Conservation (phyloP, 2,329 filamentous ascomycete genomes). For the Colletotrichum plurivorum region DNA sequence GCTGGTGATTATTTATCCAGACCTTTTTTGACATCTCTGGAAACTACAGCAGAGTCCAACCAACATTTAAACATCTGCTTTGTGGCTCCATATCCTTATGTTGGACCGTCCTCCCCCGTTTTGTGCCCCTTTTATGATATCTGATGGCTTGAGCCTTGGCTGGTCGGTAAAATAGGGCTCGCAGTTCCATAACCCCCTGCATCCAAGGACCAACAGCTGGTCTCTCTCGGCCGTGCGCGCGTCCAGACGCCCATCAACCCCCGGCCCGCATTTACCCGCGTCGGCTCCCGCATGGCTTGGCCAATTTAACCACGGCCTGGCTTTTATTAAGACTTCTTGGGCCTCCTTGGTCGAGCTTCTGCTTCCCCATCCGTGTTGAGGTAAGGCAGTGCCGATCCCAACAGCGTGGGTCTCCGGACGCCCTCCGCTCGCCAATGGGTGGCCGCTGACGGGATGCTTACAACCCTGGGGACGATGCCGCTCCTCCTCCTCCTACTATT, state of each 20-base stretch:
- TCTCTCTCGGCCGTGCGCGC: neutral
- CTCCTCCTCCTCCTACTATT: neutral
- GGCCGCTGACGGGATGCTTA: conserved; percentile 7
- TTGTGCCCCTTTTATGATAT: too few species aligned
- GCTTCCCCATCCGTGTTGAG: neutral
- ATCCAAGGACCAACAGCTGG: neutral
- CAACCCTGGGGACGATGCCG: neutral
- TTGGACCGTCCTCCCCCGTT: too few species aligned
- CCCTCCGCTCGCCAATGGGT: neutral
- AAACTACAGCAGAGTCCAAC: too few species aligned
- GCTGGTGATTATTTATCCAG: too few species aligned
- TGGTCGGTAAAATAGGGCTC: too few species aligned
- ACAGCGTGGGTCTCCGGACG: neutral
- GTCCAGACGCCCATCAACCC: conserved; percentile 2
- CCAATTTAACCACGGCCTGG: conserved; percentile 16
- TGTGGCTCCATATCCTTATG: too few species aligned
- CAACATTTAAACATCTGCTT: too few species aligned
- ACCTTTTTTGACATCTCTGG: too few species aligned
- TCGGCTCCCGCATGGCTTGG: conserved; percentile 19
- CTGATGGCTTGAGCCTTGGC: too few species aligned
- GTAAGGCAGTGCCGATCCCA: neutral
- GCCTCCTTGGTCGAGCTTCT: neutral
- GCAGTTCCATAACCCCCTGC: neutral
- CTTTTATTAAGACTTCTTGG: neutral
- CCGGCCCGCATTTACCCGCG: conserved; percentile 18